phyloP scores from a whole-genome alignment of 2,329 filamentous ascomycete species.

The Aspergillus chevalieri region DNA sequence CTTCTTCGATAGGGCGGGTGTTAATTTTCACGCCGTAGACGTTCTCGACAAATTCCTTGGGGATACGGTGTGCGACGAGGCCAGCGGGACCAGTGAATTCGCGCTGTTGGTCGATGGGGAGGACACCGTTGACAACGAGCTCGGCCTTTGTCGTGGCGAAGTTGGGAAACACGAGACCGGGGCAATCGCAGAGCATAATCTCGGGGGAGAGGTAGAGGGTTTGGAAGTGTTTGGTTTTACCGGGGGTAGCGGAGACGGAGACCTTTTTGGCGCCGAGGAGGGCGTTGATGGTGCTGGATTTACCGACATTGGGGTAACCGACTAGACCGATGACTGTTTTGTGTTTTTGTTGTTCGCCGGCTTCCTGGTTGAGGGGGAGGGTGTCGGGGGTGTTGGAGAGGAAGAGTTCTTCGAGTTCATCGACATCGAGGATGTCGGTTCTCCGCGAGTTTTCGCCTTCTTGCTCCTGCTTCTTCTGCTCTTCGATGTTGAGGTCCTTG shows the following conservation, averaged over 20 bases:
- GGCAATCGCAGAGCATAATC: constrained; percentile 93
- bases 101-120: constrained; percentile 92
- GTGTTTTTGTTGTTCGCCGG: constrained; percentile 41
- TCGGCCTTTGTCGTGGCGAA: constrained; percentile 96
- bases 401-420: constrained; percentile 87
- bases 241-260: constrained; percentile 91
- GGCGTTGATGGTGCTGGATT: constrained; percentile 98
- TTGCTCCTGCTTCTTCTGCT: constrained; percentile 25
- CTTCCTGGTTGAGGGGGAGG: constrained; percentile 34
- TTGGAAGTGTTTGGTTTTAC: constrained; percentile 99
- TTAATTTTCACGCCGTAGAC: constrained; percentile 88
- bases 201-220: constrained; percentile 88
- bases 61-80: constrained; percentile 78
- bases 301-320: constrained; percentile 97
- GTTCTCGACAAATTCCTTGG: constrained; percentile 81
- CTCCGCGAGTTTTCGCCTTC: constrained; percentile 34
- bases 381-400: constrained; percentile 64
- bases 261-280: constrained; percentile 98
- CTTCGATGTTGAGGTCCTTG: constrained; percentile 36
- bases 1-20: constrained; percentile 77
- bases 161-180: constrained; percentile 96
- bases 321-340: constrained; percentile 91
- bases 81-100: constrained; percentile 84
- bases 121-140: constrained; percentile 86
- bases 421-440: constrained; percentile 80